Evolutionary conservation across 768 basidiomycete genomes (phyloP).

Genomic region (Amanita brunnescens): DNA sequence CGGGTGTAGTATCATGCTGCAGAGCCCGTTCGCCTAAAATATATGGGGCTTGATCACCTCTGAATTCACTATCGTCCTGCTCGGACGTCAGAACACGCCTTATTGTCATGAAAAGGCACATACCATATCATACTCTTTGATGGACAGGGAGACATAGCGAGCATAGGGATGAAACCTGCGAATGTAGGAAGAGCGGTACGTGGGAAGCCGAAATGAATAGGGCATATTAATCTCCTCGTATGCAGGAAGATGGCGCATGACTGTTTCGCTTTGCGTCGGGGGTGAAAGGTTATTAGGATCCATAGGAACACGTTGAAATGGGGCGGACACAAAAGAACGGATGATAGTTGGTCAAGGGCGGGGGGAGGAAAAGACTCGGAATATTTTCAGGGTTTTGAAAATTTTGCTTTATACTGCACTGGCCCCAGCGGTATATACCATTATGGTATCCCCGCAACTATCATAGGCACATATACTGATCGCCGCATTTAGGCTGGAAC

Average conservation of each 20-base stretch:
- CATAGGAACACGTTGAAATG: background rate
- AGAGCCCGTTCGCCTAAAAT: background rate
- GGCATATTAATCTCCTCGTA: background rate
- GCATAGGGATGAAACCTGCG: slow-evolving; percentile 1
- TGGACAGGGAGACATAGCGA: background rate
- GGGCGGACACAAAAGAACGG: background rate
- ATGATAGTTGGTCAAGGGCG: background rate
- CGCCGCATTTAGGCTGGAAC: background rate
- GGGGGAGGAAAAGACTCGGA: background rate
- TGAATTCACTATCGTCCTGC: background rate
- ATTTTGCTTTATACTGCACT: background rate
- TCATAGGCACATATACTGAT: background rate
- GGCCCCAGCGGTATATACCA: background rate
- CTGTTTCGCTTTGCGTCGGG: background rate
- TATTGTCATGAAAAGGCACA: background rate
- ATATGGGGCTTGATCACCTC: background rate
- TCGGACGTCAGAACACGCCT: background rate
- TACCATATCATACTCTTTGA: background rate
- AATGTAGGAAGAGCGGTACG: background rate
- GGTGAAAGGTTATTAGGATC: background rate
- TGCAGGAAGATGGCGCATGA: background rate
- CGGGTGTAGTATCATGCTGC: background rate
- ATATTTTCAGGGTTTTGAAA: background rate
- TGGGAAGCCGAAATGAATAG: background rate
- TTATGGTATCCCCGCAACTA: background rate